Base-by-base conservation (phyloP, 2,329 filamentous ascomycete genomes). In the Periglandula ipomoeae region DNA sequence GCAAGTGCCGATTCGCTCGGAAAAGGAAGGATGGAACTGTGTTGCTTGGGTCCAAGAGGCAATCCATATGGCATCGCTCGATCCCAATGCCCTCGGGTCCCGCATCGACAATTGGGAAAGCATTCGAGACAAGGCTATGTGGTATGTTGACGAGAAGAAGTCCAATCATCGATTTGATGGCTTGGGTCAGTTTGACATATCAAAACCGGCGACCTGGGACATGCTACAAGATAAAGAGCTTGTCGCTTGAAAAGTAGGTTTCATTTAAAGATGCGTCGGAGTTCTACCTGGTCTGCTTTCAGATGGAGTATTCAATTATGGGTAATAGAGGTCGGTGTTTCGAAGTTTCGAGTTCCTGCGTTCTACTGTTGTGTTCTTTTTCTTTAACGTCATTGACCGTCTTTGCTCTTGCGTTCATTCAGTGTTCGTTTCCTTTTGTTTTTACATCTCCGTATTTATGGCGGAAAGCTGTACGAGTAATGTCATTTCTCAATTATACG, bases 91-190 rank as follows among this genome's bases (percentile, higher is more conserved):
- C 15, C 43, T 52, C 15, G 47, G 47, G 24, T 37, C 50, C 17
- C 30, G 34, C 20, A 20, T 50, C 15, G 20, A 34, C 15, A 39
- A 47, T 22, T 52, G 50, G 50, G 39, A 42, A 3, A 47, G 24
- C 11, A 52, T 52, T 42, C 47, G 50, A 37, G 47, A 47, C 23
- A 42, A 38, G 20, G 40, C 44, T 26, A 50, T 52, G 50, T 50
- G 46, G 26, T 52, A 52, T 44, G 40, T 52, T 22, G 47, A 52
- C 15, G 8, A 42, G 19, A 52, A 52, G 38, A 52, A 52, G 30
- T 38, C 47, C 17, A 39, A 24, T 6, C 50, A 52, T 44, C 47
- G 50, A 8, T 52, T 44, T 7, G 50, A 52, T 19, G 50, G 50
- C 20, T 22, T 52, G 27, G 47, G 47, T 17, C 23, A 43, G 23